These are phyloP conservation scores for Penicillium capsulatum DNA, from an alignment of 2,329 filamentous ascomycete species.

Conservation along the genomic window DNA sequence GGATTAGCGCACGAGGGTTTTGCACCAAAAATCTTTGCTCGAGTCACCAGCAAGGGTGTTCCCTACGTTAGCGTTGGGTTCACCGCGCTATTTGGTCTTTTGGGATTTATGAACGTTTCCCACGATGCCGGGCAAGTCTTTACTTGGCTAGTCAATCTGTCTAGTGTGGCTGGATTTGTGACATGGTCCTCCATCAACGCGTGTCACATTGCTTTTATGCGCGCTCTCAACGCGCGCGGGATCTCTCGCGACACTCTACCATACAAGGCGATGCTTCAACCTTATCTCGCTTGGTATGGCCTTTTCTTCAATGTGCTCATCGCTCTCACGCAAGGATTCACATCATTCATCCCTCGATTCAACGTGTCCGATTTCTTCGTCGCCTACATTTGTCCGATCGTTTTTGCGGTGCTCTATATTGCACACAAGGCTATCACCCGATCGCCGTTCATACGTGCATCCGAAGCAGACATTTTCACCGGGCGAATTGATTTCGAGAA, in stretches of 20 bases:
- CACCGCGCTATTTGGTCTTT: constrained; percentile 53
- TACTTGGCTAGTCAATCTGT: constrained; percentile 33
- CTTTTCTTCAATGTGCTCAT: constrained; percentile 62
- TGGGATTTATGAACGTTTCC: constrained; percentile 66
- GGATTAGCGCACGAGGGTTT: constrained; percentile 53
- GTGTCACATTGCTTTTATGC: constrained; percentile 62
- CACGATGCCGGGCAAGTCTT: constrained; percentile 58
- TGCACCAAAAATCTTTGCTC: constrained; percentile 42
- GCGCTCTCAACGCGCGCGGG: constrained; percentile 52
- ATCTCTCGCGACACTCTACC: constrained; percentile 59
- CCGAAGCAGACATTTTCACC: constrained; percentile 44
- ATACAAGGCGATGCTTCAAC: constrained; percentile 59
- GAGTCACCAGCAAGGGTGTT: constrained; percentile 40
- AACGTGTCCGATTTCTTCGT: constrained; percentile 57
- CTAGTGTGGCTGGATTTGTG: constrained; percentile 34
- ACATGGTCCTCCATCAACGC: constrained; percentile 37
- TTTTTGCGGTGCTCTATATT: constrained; percentile 57
- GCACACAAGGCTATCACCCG: constrained; percentile 54
- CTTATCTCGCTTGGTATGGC: constrained; percentile 61
- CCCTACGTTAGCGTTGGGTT: constrained; percentile 43
- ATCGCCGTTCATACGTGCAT: constrained; percentile 33
- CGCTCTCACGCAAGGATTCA: constrained; percentile 64
- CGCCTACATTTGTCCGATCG: constrained; percentile 61
- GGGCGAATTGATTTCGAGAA: constrained; percentile 36
- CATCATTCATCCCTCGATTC: constrained; percentile 59